These are phyloP conservation scores for Notholithocarpus densiflorus DNA, from an alignment of 306 rosid genomes.

Conservation along the genomic window DNA sequence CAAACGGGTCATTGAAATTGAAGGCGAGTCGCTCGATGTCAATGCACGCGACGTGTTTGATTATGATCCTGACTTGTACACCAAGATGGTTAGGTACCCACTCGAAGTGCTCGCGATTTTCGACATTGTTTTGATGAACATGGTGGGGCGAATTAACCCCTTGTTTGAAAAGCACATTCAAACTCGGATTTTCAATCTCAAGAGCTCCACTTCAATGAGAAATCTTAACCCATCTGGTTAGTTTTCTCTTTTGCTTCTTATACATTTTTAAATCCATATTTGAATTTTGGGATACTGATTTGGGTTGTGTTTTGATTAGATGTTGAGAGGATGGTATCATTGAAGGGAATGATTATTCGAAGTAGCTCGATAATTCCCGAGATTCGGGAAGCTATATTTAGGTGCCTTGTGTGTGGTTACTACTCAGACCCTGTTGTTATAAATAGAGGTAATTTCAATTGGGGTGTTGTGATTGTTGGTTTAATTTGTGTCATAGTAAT, in stretches of 20 bases:
- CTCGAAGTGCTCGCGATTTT: slow-evolving; percentile 96
- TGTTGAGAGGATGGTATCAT: slow-evolving; percentile 91
- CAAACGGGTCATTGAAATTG: slow-evolving; percentile 61
- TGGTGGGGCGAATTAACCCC: slow-evolving; percentile 76
- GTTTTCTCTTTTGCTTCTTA: slow-evolving; percentile 9
- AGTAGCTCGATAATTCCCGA: slow-evolving; percentile 89
- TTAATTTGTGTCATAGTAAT: not conserved
- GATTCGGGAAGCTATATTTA: slow-evolving; percentile 89
- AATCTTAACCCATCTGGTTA: slow-evolving; percentile 93
- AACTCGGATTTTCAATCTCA: slow-evolving; percentile 83
- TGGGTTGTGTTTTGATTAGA: slow-evolving; percentile 31
- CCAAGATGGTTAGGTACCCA: slow-evolving; percentile 90
- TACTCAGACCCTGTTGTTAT: slow-evolving; percentile 74
- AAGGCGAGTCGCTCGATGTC: slow-evolving; percentile 78
- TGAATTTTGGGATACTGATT: slow-evolving; percentile 4
- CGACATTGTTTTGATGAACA: slow-evolving; percentile 90
- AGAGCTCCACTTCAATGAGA: slow-evolving; percentile 74
- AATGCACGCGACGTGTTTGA: slow-evolving; percentile 79
- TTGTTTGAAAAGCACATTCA: slow-evolving; percentile 88
- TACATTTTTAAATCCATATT: not conserved
- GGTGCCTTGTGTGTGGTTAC: slow-evolving; percentile 92
- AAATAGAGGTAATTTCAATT: slow-evolving; percentile 63
- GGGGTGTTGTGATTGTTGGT: not conserved
- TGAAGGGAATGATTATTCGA: slow-evolving; percentile 92
- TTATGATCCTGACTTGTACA: slow-evolving; percentile 84